Base-by-base conservation (phyloP, 768 basidiomycete species). In the Xerocomus spinulosus region DNA sequence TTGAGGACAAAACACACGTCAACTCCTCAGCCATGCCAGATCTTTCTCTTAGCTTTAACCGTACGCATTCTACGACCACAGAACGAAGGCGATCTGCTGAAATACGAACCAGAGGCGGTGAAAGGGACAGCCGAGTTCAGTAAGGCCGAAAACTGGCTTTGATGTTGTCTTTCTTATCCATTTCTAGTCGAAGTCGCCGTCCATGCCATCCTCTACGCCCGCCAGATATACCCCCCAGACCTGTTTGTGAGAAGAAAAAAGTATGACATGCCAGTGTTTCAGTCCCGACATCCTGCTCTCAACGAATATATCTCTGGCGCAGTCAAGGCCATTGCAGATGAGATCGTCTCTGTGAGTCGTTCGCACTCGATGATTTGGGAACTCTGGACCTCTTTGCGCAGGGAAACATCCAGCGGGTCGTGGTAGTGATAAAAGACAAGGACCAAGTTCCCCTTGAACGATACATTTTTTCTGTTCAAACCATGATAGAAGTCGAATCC, bases 281-380 rank as follows among this genome's bases (percentile, higher is more conserved):
- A 96, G 69, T 92, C 90, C 4, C 82, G 93, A n/a, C 90, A 94
- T 63, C 92, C 93, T 2, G 79, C 80, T 34, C 73, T 98, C 44
- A 87, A 89, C 53, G 82, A 86, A 37, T 98, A 96, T 63, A 85
- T 98, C 47, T 80, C 89, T n/a, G 87, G 87, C 17, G 86, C 90
- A 3, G 75, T 92, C 48, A 85, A 85, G 59, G 85, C 89, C n/a
- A 67, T 93, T 24, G 75, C 77, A 17, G 87, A 89, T 38, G 92
- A 95, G 64, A 73, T 96, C 13, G 63, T 72, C 17, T 71, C 73
- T 47, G 91, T 91, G 56, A 50, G 74, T 51, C n/a, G 25, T 4
- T 4, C 21, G 28, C 35, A 9, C n/a, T 28, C 23, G 6, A 12
- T 25, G 17, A 33, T 41, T 21, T 28, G 24, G 12, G 20, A 23